Conservation (phyloP, 331 rosid species). For the Erythrophleum ivorense region DNA sequence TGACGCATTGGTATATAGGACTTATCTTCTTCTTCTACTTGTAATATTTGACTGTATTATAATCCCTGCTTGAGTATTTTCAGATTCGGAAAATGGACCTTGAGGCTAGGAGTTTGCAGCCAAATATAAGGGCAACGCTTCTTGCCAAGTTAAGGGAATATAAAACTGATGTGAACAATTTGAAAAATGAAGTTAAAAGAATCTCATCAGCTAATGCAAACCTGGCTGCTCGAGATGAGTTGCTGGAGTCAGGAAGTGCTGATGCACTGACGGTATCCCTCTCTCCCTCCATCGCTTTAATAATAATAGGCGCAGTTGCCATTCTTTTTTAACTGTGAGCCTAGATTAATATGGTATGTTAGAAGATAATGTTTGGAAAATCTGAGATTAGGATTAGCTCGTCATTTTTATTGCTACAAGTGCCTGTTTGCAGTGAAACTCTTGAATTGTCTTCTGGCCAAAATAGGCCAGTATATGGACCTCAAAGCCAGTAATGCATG, state of each 20-base stretch:
- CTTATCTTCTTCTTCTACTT: not conserved
- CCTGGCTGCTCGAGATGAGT: constrained; percentile 51
- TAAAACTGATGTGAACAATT: constrained; percentile 60
- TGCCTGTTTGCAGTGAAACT: constrained; percentile 11
- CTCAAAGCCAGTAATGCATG: constrained; percentile 17
- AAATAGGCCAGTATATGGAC: constrained; percentile 15
- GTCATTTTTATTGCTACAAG: constrained; percentile 12
- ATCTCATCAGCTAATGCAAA: constrained; percentile 47
- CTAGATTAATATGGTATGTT: constrained; percentile 19
- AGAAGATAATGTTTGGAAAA: constrained; percentile 4
- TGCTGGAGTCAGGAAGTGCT: constrained; percentile 64
- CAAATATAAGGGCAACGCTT: constrained; percentile 63
- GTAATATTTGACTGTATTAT: constrained; percentile 26
- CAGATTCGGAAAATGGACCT: constrained; percentile 86
- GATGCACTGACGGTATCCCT: constrained; percentile 56
- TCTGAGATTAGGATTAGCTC: constrained; percentile 13
- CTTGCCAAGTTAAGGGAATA: constrained; percentile 76
- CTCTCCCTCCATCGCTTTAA: constrained; percentile 24
- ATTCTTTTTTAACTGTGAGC: not conserved
- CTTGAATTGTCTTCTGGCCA: constrained; percentile 21
- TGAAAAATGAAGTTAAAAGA: constrained; percentile 66
- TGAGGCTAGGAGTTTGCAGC: constrained; percentile 83
- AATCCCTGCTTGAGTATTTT: constrained; percentile 29
- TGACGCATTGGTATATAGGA: constrained; percentile 56
- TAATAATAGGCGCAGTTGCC: constrained; percentile 7